Evolutionary conservation across 306 rosid genomes (phyloP).

Genomic region (Quercus ilex): DNA sequence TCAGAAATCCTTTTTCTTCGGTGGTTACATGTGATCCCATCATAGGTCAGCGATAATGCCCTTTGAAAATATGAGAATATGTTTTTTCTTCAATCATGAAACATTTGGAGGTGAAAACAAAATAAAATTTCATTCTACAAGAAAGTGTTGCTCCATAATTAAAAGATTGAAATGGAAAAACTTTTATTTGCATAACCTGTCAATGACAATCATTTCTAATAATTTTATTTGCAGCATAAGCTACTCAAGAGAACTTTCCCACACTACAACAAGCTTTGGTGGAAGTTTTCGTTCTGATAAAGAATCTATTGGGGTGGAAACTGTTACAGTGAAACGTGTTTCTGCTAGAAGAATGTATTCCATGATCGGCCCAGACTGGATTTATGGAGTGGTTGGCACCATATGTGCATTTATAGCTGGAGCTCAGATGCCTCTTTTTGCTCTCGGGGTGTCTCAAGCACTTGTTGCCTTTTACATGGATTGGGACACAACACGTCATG

Average conservation of each 20-base stretch:
- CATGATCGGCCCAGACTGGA: slow-evolving; percentile 88
- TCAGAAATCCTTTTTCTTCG: not conserved
- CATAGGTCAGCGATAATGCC: not conserved
- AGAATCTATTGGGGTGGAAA: slow-evolving; percentile 59
- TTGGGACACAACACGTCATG: slow-evolving; percentile 81
- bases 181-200: not conserved
- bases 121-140: not conserved
- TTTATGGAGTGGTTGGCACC: slow-evolving; percentile 72
- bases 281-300: slow-evolving; percentile 90
- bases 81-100: not conserved
- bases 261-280: slow-evolving; percentile 60
- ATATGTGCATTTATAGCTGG: slow-evolving; percentile 80
- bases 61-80: not conserved
- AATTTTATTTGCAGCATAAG: slow-evolving; percentile 40
- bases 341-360: slow-evolving; percentile 67
- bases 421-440: slow-evolving; percentile 95
- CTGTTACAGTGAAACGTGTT: slow-evolving; percentile 42
- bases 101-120: not conserved
- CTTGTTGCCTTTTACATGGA: slow-evolving; percentile 94
- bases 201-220: not conserved
- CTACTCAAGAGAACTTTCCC: slow-evolving; percentile 73
- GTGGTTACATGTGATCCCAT: not conserved
- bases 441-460: slow-evolving; percentile 93
- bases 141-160: not conserved
- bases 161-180: not conserved